Evolutionary conservation across 73 alveolate genomes (phyloP).

Genomic region (Symbiodinium pilosum): DNA sequence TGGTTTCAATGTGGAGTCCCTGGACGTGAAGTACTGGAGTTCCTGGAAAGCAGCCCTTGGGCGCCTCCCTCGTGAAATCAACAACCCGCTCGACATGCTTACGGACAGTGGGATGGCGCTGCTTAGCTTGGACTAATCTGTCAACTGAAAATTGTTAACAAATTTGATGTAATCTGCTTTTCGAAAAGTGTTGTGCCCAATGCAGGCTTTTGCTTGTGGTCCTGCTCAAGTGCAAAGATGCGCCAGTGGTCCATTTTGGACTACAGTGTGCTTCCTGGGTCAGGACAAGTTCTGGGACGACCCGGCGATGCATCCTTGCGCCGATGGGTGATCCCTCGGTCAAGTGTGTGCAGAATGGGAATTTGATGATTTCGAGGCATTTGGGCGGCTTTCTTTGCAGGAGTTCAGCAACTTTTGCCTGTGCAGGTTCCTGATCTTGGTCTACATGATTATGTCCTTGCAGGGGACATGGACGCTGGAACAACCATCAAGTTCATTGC

Average conservation of each 20-base stretch:
- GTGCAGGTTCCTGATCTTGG: not conserved
- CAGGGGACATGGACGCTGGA: not conserved
- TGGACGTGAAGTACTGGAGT: not conserved
- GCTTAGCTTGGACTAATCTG: no score
- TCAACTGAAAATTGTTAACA: no score
- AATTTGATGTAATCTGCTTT: no score
- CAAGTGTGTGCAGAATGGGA: not conserved
- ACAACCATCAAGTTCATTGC: not conserved
- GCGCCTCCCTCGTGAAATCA: no score
- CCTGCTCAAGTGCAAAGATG: no score
- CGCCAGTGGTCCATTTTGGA: not conserved
- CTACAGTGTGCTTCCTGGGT: not conserved
- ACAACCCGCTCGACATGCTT: no score
- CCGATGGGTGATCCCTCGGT: not conserved
- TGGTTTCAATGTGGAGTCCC: not conserved
- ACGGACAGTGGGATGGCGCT: no score
- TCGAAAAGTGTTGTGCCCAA: no score
- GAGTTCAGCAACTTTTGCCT: not conserved
- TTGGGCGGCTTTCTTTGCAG: not conserved
- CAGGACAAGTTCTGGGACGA: not conserved
- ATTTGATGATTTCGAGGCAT: no score
- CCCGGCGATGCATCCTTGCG: not conserved
- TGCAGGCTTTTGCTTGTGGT: no score
- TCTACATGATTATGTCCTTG: not conserved
- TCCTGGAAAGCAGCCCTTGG: no score